phyloP scores from a whole-genome alignment of 2,329 filamentous ascomycete genomes.

The Neoarthrinium moseri region DNA sequence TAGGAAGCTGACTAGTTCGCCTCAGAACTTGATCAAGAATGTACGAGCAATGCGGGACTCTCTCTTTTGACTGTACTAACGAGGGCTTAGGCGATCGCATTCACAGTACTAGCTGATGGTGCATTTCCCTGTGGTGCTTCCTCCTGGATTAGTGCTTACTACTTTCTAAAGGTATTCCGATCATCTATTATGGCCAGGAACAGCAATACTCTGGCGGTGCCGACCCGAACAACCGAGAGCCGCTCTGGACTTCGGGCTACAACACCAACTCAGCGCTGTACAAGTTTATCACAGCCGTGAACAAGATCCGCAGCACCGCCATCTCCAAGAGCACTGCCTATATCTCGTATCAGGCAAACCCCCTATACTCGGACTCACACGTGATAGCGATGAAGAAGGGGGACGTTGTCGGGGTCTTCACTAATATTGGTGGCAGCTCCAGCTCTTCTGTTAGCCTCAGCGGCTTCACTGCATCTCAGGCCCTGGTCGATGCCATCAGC shows the following conservation, averaged over 20 bases:
- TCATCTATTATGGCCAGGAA: conserved; percentile 59
- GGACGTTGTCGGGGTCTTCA: conserved; percentile 37
- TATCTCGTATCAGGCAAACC: conserved; percentile 34
- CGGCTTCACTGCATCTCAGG: conserved; percentile 32
- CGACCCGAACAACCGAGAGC: conserved; percentile 47
- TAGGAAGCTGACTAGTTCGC: not conserved
- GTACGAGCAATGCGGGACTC: conserved; percentile 12
- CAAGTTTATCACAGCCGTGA: conserved; percentile 42
- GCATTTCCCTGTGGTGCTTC: not conserved
- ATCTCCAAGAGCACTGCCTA: conserved; percentile 36
- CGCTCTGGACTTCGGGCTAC: conserved; percentile 47
- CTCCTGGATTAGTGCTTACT: not conserved
- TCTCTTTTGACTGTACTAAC: not conserved
- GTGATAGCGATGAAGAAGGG: conserved; percentile 48
- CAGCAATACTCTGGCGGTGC: conserved; percentile 45
- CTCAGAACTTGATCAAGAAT: conserved; percentile 45
- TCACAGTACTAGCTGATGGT: conserved; percentile 51
- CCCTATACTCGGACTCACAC: conserved; percentile 36
- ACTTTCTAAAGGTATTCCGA: conserved; percentile 42
- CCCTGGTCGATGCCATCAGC: conserved; percentile 38
- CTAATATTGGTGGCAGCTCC: conserved; percentile 34
- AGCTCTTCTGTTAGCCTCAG: conserved; percentile 32
- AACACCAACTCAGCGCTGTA: conserved; percentile 42
- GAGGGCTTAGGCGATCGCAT: conserved; percentile 38
- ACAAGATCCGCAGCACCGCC: conserved; percentile 47